Percentiles rank a stretch among this genome's conserved stretches.
Conservation (phyloP, 305 asterid genomes). For the Striga hermonthica region DNA sequence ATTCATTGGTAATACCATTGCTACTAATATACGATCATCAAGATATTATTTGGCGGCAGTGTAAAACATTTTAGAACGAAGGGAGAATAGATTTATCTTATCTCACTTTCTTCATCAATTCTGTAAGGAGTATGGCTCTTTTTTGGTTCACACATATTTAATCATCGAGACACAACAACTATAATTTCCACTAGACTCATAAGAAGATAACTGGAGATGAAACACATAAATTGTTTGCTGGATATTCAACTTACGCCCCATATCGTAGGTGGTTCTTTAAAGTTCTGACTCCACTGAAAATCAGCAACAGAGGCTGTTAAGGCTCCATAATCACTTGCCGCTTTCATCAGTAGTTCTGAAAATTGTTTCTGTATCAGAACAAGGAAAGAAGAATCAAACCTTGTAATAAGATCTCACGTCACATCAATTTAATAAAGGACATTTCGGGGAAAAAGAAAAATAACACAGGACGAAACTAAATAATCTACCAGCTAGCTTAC, state of each 20-base stretch:
- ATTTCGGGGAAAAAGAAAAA: too few relatives aligned
- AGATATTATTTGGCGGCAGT: too few relatives aligned
- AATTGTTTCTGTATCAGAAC: constrained; percentile 74
- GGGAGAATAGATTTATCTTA: too few relatives aligned
- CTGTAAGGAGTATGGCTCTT: too few relatives aligned
- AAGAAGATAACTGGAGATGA: background rate
- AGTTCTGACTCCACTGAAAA: constrained; percentile 95
- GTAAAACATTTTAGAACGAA: too few relatives aligned
- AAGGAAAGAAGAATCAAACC: constrained; percentile 4
- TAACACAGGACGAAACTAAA: too few relatives aligned
- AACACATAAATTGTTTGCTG: background rate
- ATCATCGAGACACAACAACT: too few relatives aligned
- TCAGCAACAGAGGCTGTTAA: constrained; percentile 86
- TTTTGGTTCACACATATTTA: too few relatives aligned
- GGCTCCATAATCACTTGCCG: constrained; percentile 96
- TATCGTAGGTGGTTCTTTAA: constrained; percentile 88
- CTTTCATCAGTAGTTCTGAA: constrained; percentile 88
- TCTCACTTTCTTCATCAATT: too few relatives aligned
- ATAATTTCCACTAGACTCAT: background rate
- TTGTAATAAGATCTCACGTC: background rate
- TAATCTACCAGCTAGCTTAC: too few relatives aligned
- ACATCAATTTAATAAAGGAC: background rate
- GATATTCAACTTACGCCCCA: constrained; percentile 76
- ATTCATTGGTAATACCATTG: too few relatives aligned
- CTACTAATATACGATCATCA: too few relatives aligned